phyloP scores from a whole-genome alignment of 257 asterid genomes.

The Nicotiana paniculata region DNA sequence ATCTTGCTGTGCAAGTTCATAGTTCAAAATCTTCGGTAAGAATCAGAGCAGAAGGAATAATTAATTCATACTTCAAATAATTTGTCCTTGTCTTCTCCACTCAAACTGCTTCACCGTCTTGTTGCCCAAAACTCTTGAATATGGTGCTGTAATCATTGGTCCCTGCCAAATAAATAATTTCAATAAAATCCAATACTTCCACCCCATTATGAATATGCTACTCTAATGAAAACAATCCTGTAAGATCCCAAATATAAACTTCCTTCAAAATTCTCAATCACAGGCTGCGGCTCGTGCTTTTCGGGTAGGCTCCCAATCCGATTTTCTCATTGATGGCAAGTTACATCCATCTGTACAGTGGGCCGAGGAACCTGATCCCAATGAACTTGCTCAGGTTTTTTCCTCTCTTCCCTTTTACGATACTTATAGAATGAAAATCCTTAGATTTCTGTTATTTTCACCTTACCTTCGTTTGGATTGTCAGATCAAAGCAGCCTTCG shows the following conservation, averaged over 20 bases:
- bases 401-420: not conserved
- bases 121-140: conserved; percentile 5
- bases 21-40: not conserved
- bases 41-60: not conserved
- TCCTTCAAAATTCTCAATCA: conserved; percentile 73
- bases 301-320: conserved; percentile 70
- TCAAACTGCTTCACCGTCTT: not conserved
- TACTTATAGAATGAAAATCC: conserved; percentile 6
- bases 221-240: conserved; percentile 18
- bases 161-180: not conserved
- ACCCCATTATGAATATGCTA: conserved; percentile 9
- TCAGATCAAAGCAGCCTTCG: conserved; percentile 83
- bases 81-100: not conserved
- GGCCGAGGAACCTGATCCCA: conserved; percentile 70
- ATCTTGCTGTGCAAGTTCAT: not conserved
- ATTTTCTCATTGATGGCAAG: conserved; percentile 71
- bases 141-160: not conserved
- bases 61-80: not conserved
- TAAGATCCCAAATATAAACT: conserved; percentile 24
- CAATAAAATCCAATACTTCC: conserved; percentile 9
- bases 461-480: conserved; percentile 20
- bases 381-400: conserved; percentile 69
- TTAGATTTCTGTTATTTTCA: conserved; percentile 11
- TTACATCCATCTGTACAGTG: conserved; percentile 87
- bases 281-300: conserved; percentile 94